Evolutionary conservation across 2,329 filamentous ascomycete species (phyloP), one percentile per base, ranked within the genome.

Genomic region (Clathrospora elynae): DNA sequence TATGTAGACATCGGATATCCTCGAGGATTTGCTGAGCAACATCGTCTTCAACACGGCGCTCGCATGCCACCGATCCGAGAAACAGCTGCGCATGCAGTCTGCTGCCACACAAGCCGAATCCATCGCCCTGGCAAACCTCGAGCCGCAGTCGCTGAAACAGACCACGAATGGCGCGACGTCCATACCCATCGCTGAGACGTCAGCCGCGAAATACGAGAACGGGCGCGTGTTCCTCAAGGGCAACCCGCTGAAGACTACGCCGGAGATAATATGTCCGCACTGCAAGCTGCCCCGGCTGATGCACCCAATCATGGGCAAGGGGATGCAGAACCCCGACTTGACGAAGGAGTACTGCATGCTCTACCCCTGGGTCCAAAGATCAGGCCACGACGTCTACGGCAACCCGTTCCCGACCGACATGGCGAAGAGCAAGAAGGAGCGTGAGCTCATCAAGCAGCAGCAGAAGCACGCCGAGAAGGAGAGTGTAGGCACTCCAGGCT

Each of bases 341-440:
- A 71, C 71, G 12, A 69, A 70, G 40, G 82, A 85, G 55, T 91
- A 90, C 75, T 92, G 88, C 78, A 88, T 88, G 70, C 84, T 84
- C 53, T 83, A 86, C 48, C 87, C 87, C 0, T 91, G 86, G 75
- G 87, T 89, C 48, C 82, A 88, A 55, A 85, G 87, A 65, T 77
- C 83, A 2, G 86, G 86, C 47, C 87, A 84, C 71, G 87, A 92
- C 68, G 88, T 91, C 53, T 90, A 90, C 69, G 87, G 86, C 35
- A 88, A 90, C 70, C 88, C 86, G 18, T 91, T 88, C 79, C 84
- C 88, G 10, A 84, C 83, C 12, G 85, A 86, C 14, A 80, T 86
- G 47, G 87, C 86, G 47, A 88, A 87, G 75, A 90, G 86, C 56
- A 78, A 72, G 79, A 90, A 88, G 77, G 86, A 85, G 66, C 83